Percentiles rank a stretch among this genome's conserved stretches.
Conservation (phyloP, 1,284 basidiomycete genomes). For the Puccinia brachypodii region DNA sequence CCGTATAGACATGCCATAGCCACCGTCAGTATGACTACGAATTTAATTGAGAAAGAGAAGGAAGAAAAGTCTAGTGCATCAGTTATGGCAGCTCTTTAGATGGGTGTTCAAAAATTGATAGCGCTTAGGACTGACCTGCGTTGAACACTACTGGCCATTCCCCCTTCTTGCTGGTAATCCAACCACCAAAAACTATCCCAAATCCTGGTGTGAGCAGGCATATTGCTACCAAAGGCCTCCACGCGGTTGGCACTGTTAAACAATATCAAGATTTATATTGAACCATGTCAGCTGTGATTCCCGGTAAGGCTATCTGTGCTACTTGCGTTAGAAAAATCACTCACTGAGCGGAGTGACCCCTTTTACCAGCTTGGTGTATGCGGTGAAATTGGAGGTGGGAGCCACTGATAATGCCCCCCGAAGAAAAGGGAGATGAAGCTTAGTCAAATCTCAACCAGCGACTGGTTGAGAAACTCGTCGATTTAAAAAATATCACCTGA, state of each 20-base stretch:
- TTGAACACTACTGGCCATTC: conserved; percentile 35
- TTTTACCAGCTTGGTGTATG: conserved; percentile 22
- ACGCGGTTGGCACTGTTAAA: not conserved
- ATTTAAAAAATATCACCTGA: not conserved
- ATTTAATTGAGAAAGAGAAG: not conserved
- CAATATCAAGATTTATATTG: not conserved
- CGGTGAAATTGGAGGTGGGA: conserved; percentile 15
- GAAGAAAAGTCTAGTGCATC: not conserved
- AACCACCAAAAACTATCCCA: conserved; percentile 19
- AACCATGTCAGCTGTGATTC: not conserved
- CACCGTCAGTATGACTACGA: conserved; percentile 1
- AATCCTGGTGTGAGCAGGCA: conserved; percentile 15
- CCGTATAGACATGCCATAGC: conserved; percentile 25
- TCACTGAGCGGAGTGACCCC: not conserved
- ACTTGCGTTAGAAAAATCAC: not conserved
- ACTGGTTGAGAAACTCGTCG: too few species aligned
- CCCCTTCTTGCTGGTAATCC: conserved; percentile 29
- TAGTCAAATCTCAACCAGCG: conserved; percentile 11
- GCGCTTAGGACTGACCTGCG: not conserved
- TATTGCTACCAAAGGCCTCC: conserved; percentile 3
- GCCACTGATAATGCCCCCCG: not conserved
- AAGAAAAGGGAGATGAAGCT: conserved; percentile 28
- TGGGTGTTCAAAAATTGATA: not conserved
- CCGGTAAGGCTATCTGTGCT: not conserved
- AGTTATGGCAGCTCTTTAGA: not conserved